A percentile compares a stretch with the other conserved stretches of the same genome.
Conservation (phyloP, 2,329 filamentous ascomycete species). For the Cercospora canescens region DNA sequence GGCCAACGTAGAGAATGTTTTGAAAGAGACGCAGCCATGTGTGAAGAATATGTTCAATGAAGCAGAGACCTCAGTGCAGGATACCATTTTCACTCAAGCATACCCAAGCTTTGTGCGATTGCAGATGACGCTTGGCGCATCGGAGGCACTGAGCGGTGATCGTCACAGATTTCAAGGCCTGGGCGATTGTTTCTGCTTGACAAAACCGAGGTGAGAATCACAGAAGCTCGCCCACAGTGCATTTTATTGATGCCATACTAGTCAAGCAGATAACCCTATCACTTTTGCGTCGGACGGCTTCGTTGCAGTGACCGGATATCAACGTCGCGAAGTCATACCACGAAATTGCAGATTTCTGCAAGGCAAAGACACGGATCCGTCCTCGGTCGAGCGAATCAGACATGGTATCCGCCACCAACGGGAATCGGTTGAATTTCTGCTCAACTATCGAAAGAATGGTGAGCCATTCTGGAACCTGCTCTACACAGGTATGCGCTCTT, state of each 20-base stretch:
- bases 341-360: conserved; percentile 55
- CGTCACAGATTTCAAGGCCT: conserved; percentile 53
- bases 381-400: conserved; percentile 45
- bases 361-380: conserved; percentile 48
- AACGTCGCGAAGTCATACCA: conserved; percentile 49
- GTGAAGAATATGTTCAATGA: conserved; percentile 13
- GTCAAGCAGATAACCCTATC: conserved; percentile 52
- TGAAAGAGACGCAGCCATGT: not conserved
- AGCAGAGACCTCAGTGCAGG: conserved; percentile 19
- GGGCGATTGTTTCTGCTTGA: conserved; percentile 60
- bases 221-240: too few relatives aligned
- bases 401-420: conserved; percentile 44
- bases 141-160: conserved; percentile 46
- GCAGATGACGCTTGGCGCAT: conserved; percentile 51
- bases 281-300: conserved; percentile 54
- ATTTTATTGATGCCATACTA: conserved; percentile 1
- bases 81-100: conserved; percentile 38
- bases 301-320: conserved; percentile 53
- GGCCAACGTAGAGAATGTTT: not conserved
- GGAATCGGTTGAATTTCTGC: conserved; percentile 52
- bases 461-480: conserved; percentile 60
- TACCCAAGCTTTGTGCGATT: conserved; percentile 57
- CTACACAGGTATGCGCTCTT: conserved; percentile 33
- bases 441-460: conserved; percentile 55
- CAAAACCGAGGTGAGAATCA: conserved; percentile 46